These are phyloP conservation scores for Puccinia hordei DNA, from an alignment of 1,284 basidiomycete genomes.

Conservation along the genomic window DNA sequence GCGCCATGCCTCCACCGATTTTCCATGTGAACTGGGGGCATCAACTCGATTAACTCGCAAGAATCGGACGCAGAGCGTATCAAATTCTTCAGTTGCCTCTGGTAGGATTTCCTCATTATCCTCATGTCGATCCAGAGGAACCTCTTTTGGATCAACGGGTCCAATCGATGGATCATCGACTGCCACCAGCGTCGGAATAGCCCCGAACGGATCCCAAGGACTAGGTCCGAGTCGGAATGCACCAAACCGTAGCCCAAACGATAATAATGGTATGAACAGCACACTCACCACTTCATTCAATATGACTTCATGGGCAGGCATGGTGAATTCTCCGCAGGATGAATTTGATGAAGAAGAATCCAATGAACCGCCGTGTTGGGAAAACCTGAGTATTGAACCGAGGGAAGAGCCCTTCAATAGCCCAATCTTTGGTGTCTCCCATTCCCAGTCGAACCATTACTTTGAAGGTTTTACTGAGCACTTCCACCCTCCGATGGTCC, in stretches of 20 bases:
- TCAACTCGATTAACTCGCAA: conserved; percentile 46
- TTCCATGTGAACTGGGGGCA: conserved; percentile 42
- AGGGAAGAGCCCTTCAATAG: conserved; percentile 24
- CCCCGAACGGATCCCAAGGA: not conserved
- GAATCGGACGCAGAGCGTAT: conserved; percentile 32
- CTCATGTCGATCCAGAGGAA: conserved; percentile 38
- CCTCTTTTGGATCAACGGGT: conserved; percentile 40
- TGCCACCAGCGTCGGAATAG: not conserved
- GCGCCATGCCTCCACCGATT: not conserved
- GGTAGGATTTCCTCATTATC: conserved; percentile 14
- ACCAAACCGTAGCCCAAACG: not conserved
- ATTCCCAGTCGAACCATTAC: conserved; percentile 33
- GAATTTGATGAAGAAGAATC: conserved; percentile 45
- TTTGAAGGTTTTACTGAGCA: conserved; percentile 41
- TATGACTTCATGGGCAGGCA: conserved; percentile 27
- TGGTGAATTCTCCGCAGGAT: conserved; percentile 30
- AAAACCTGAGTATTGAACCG: conserved; percentile 45
- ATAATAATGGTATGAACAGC: conserved; percentile 29
- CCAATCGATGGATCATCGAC: conserved; percentile 23
- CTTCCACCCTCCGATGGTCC: conserved; percentile 46
- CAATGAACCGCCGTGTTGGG: conserved; percentile 42
- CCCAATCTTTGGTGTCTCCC: conserved; percentile 35
- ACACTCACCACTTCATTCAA: conserved; percentile 33
- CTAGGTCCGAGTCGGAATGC: conserved; percentile 3
- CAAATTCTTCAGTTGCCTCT: conserved; percentile 40